phyloP scores from a whole-genome alignment of 331 rosid species.

The Stylosanthes scabra region DNA sequence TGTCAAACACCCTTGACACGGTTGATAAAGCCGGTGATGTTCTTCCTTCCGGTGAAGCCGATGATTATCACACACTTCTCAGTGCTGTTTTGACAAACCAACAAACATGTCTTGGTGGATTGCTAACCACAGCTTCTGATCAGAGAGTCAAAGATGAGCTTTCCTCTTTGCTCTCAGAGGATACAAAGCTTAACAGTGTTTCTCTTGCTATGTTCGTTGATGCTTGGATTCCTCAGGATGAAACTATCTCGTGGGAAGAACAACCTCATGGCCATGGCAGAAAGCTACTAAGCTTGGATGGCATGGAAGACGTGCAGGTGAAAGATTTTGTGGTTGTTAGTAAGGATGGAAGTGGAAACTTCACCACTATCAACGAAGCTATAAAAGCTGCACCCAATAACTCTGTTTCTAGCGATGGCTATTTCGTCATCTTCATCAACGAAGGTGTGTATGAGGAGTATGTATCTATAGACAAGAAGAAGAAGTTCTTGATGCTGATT shows the following conservation, averaged over 20 bases:
- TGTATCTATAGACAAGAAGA: constrained; percentile 53
- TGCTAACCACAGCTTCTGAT: constrained; percentile 54
- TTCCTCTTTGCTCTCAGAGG: constrained; percentile 42
- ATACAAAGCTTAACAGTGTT: constrained; percentile 66
- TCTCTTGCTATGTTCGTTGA: constrained; percentile 58
- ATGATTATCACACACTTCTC: constrained; percentile 57
- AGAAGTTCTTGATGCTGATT: constrained; percentile 58
- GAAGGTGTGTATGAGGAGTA: constrained; percentile 67
- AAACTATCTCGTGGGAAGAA: constrained; percentile 42
- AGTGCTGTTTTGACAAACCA: constrained; percentile 75
- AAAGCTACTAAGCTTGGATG: constrained; percentile 35
- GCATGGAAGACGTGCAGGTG: constrained; percentile 44
- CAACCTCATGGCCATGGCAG: constrained; percentile 42
- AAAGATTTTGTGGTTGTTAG: constrained; percentile 64
- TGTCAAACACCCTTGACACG: constrained; percentile 39
- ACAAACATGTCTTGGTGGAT: constrained; percentile 70
- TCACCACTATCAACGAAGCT: constrained; percentile 67
- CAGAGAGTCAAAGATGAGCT: constrained; percentile 53
- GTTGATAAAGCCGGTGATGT: constrained; percentile 30
- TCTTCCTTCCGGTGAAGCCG: constrained; percentile 51
- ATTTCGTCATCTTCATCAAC: constrained; percentile 55
- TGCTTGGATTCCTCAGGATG: constrained; percentile 60
- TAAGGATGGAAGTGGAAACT: constrained; percentile 70
- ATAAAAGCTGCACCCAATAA: constrained; percentile 72
- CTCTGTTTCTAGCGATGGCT: constrained; percentile 50